These are phyloP conservation scores for Vaucheria bursata DNA, from an alignment of 352 stramenopile genomes.

Conservation along the genomic window DNA sequence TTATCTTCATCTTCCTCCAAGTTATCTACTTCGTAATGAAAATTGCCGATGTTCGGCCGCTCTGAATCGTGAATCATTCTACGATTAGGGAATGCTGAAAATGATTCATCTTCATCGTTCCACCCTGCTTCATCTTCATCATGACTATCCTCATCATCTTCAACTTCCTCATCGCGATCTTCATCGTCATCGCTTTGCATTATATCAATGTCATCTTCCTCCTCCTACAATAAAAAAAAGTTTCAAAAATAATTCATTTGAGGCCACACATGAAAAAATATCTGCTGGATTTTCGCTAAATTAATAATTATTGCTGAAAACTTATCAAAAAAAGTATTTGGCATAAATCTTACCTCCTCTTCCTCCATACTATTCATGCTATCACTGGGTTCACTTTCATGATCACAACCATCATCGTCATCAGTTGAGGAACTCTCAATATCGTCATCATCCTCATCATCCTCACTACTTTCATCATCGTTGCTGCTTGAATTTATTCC, in stretches of 20 bases:
- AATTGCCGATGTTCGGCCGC: slow-evolving; percentile 2
- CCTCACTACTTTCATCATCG: too few species aligned
- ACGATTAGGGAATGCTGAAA: too few species aligned
- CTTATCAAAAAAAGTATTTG: too few species aligned
- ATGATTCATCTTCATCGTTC: slow-evolving; percentile 8
- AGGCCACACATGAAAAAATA: background rate
- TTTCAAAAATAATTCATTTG: background rate
- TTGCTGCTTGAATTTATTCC: too few species aligned
- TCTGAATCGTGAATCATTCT: background rate
- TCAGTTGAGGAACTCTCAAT: too few species aligned
- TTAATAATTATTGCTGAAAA: too few species aligned
- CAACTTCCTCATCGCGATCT: background rate
- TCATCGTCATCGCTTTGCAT: background rate
- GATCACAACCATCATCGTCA: too few species aligned
- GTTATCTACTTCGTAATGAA: slow-evolving; percentile 15
- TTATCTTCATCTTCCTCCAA: slow-evolving; percentile 12
- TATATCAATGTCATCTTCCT: background rate
- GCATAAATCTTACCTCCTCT: too few species aligned
- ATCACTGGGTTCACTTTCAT: too few species aligned
- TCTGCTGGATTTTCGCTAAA: too few species aligned
- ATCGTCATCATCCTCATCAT: too few species aligned
- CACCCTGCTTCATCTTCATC: slow-evolving; percentile 20
- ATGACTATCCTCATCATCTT: slow-evolving; percentile 8
- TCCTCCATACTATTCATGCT: too few species aligned
- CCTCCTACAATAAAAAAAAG: background rate